Evolutionary conservation across 2,329 filamentous ascomycete genomes (phyloP).

Genomic region (Davidsoniella neocaledoniae): DNA sequence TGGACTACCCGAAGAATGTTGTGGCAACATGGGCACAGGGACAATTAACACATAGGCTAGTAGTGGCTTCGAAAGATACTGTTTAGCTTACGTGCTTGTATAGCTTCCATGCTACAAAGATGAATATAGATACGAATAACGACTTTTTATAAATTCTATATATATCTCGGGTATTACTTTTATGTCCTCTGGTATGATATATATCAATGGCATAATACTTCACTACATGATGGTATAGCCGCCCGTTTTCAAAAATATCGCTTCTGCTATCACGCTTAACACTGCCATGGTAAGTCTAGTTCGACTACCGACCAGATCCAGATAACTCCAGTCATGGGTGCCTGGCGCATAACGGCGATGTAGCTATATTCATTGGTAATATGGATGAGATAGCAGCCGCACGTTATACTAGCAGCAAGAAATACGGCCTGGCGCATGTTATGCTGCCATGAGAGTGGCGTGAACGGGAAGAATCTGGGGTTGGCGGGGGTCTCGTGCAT

Average conservation of each 20-base stretch:
- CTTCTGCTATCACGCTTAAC: conserved; percentile 30
- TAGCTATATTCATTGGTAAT: conserved; percentile 69
- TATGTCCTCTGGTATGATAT: neutral
- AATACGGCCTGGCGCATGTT: conserved; percentile 44
- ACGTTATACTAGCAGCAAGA: conserved; percentile 38
- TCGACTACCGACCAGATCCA: conserved; percentile 93
- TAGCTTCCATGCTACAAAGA: too few species aligned
- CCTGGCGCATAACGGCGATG: conserved; percentile 77
- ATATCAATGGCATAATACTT: neutral
- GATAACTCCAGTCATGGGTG: conserved; percentile 72
- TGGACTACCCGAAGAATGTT: conserved; percentile 9
- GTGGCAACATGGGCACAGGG: neutral
- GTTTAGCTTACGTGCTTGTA: too few species aligned
- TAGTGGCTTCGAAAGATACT: neutral
- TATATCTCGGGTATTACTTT: neutral
- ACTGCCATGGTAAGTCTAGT: conserved; percentile 54
- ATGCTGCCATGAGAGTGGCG: conserved; percentile 28
- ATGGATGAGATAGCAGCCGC: conserved; percentile 66
- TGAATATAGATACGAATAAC: too few species aligned
- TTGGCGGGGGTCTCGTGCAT: conserved; percentile 37
- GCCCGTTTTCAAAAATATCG: conserved; percentile 28
- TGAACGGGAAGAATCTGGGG: conserved; percentile 31
- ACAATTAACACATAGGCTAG: too few species aligned
- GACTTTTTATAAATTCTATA: too few species aligned
- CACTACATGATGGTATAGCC: conserved; percentile 30